Conservation (phyloP, 352 stramenopile species). For the Hyaloperonospora arabidopsidis region DNA sequence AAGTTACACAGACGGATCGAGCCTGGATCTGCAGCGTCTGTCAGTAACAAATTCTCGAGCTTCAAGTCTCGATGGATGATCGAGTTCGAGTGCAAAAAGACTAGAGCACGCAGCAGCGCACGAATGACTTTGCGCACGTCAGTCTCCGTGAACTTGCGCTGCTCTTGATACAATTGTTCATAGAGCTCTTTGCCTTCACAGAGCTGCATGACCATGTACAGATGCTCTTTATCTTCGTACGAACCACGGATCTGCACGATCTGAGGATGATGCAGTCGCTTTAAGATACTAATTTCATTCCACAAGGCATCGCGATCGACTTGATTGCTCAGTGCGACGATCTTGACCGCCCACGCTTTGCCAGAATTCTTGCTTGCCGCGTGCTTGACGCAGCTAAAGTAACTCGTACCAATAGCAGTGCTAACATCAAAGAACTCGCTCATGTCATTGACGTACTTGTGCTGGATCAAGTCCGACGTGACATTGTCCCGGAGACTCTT, state of each 20-base stretch:
- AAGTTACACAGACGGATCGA: constrained; percentile 84
- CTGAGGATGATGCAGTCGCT: constrained; percentile 70
- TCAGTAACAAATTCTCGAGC: constrained; percentile 74
- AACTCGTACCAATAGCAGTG: constrained; percentile 53
- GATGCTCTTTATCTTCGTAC: constrained; percentile 69
- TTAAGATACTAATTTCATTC: constrained; percentile 75
- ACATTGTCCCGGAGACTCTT: constrained; percentile 54
- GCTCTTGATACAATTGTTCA: constrained; percentile 62
- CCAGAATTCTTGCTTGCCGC: constrained; percentile 50
- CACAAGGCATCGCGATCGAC: constrained; percentile 65
- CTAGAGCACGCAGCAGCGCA: constrained; percentile 44
- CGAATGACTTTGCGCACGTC: constrained; percentile 63
- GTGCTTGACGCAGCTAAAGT: constrained; percentile 66
- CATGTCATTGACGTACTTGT: constrained; percentile 68
- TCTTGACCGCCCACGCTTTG: constrained; percentile 73
- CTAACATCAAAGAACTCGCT: constrained; percentile 54
- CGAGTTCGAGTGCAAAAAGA: constrained; percentile 75
- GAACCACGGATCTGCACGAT: constrained; percentile 72
- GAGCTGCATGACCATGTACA: constrained; percentile 87
- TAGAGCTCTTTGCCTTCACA: constrained; percentile 78
- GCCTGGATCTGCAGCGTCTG: constrained; percentile 46
- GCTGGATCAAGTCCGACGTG: constrained; percentile 66
- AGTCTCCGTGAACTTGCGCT: constrained; percentile 54
- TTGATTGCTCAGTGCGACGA: constrained; percentile 62
- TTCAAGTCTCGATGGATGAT: constrained; percentile 79